Base-by-base conservation (phyloP, 176 grass and related monocot genomes). In the Ananas comosus region DNA sequence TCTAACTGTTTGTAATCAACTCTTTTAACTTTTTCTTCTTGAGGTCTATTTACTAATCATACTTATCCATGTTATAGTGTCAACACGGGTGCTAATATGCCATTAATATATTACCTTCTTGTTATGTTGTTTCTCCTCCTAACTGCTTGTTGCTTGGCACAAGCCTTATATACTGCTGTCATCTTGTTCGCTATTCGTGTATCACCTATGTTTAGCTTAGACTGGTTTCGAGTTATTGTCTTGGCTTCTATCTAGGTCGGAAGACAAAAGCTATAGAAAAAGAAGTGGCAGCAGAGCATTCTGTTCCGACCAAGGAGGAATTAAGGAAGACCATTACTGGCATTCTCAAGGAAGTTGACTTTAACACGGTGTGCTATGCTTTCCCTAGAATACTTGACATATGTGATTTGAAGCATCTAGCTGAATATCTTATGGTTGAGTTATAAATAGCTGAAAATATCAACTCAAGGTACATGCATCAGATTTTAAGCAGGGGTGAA, bases 301-400 rank as follows among this genome's bases (percentile, higher is more conserved):
- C 56, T 80, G 80, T 85, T 50, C 95, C 95, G 69, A 88, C 70
- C 73, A 88, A 94, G 75, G 87, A 93, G 14, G 90, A 99, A 27
- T 67, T 99, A 71, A 87, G 78, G 71, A 87, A 85, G 70, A 94
- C 90, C 70, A 86, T 94, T 53, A 65, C 70, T 69, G 85, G 81
- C 51, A 91, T 99, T 83, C 82, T 99, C 49, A 94, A 86, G 57
- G 82, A 84, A 83, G 90, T 99, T 51, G 95, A 99, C 69, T 99
- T 99, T 59, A 94, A 94, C 70, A 92, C 80, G 58, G 95, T 99
- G 53, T 65, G 88, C 68, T 72, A 48, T 29, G 21, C 8, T 14
- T 48, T 80, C 49, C 48, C 50, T 63, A 64, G 51, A 63, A 57
- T 66, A 73, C 24, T 64, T 18, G 23, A 66, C 52, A 17, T 18